Conservation (phyloP, 2,329 filamentous ascomycete genomes). For the Thelonectria olida region DNA sequence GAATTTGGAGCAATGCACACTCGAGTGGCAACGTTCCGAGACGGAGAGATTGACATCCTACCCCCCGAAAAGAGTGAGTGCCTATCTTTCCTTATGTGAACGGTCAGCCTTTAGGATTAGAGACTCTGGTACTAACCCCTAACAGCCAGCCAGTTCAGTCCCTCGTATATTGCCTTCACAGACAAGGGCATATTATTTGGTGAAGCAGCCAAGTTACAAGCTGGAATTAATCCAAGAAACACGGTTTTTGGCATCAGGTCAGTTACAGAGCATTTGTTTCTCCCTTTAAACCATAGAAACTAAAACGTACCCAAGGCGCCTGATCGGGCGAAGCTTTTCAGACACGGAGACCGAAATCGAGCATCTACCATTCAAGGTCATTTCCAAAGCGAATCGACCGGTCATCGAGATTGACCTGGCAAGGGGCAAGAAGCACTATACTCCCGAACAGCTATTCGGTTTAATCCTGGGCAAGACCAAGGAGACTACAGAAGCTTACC, state of each 20-base stretch:
- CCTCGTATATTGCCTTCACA: neutral
- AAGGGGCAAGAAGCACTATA: neutral
- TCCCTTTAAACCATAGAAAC: neutral
- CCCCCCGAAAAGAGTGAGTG: neutral
- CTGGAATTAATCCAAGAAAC: neutral
- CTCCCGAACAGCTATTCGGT: neutral
- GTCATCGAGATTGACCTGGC: neutral
- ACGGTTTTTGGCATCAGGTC: neutral
- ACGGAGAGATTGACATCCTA: neutral
- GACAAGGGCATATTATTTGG: neutral
- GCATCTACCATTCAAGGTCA: slow-evolving; percentile 8
- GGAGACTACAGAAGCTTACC: neutral
- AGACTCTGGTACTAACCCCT: neutral
- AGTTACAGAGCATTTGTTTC: neutral
- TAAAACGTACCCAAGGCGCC: neutral
- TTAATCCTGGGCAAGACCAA: neutral
- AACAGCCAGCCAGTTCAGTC: neutral
- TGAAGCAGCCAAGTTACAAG: neutral
- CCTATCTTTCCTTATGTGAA: neutral
- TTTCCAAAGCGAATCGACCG: neutral
- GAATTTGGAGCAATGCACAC: neutral
- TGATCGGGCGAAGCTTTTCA: slow-evolving; percentile 1
- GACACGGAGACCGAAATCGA: neutral
- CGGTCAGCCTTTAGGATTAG: neutral
- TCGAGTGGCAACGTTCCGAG: neutral